Conservation (phyloP, 2,329 filamentous ascomycete species). For the Teratosphaeria destructans region DNA sequence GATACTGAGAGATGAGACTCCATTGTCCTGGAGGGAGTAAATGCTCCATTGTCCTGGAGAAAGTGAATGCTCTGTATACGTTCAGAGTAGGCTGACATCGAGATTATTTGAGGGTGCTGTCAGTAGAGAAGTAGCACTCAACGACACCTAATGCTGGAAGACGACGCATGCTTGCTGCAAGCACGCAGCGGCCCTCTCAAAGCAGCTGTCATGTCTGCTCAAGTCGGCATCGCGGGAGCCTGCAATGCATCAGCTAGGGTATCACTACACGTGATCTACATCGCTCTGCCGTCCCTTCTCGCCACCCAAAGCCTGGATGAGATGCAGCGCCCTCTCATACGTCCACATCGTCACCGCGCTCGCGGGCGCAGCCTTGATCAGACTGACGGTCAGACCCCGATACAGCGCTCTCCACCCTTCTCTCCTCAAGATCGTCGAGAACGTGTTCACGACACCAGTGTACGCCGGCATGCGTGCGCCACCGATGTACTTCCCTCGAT, state of each 20-base stretch:
- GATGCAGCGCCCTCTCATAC: constrained; percentile 63
- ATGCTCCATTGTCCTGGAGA: too few species aligned
- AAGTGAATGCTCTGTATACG: too few species aligned
- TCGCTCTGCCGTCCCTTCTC: not conserved
- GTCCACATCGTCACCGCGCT: constrained; percentile 93
- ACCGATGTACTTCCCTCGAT: constrained; percentile 58
- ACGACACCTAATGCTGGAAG: not conserved
- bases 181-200: not conserved
- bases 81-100: too few species aligned
- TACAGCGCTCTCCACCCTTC: constrained; percentile 79
- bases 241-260: not conserved
- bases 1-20: too few species aligned
- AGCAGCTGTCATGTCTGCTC: not conserved
- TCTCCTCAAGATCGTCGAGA: constrained; percentile 54
- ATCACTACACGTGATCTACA: not conserved
- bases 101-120: not conserved
- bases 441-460: constrained; percentile 53
- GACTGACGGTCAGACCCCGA: constrained; percentile 73
- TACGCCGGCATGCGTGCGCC: constrained; percentile 76
- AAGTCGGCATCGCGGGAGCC: not conserved
- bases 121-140: not conserved
- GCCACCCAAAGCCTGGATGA: constrained; percentile 11
- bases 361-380: constrained; percentile 88
- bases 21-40: too few species aligned
- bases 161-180: not conserved